Evolutionary conservation across 2,329 filamentous ascomycete genomes (phyloP).

Genomic region (Phialophora expanda): DNA sequence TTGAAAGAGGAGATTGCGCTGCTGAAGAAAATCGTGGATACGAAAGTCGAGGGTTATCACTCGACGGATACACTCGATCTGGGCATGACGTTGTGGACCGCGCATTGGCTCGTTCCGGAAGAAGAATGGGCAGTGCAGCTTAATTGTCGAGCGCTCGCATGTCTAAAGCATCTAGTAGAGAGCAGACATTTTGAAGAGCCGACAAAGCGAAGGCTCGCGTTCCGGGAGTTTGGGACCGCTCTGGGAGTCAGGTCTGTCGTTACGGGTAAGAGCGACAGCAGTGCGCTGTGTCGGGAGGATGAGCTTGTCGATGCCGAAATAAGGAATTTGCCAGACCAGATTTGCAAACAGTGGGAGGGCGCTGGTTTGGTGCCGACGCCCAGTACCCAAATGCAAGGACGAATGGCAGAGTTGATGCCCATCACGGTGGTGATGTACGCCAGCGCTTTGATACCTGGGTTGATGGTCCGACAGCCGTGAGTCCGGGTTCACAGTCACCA

Average conservation of each 20-base stretch:
- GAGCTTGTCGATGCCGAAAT: slow-evolving; percentile 17
- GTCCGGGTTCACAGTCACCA: not conserved
- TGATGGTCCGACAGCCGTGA: slow-evolving; percentile 21
- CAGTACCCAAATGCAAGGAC: slow-evolving; percentile 45
- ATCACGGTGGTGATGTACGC: slow-evolving; percentile 65
- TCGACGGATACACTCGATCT: slow-evolving; percentile 61
- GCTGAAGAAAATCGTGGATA: slow-evolving; percentile 56
- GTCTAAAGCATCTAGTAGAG: slow-evolving; percentile 43
- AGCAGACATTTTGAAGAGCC: slow-evolving; percentile 46
- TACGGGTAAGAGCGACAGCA: not conserved
- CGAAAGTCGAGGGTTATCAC: slow-evolving; percentile 52
- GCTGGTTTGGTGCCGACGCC: slow-evolving; percentile 27
- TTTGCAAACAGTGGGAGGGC: slow-evolving; percentile 31
- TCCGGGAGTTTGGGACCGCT: slow-evolving; percentile 61
- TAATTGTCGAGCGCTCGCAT: slow-evolving; percentile 31
- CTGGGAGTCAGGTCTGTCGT: slow-evolving; percentile 54
- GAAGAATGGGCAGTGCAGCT: slow-evolving; percentile 57
- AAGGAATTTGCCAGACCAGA: slow-evolving; percentile 21
- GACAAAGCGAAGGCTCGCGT: slow-evolving; percentile 53
- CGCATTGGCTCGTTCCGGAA: slow-evolving; percentile 55
- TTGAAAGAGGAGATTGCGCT: slow-evolving; percentile 59
- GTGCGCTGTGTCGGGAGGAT: slow-evolving; percentile 7
- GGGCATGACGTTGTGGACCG: slow-evolving; percentile 65
- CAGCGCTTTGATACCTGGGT: slow-evolving; percentile 60
- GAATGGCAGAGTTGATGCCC: slow-evolving; percentile 54